Conservation (phyloP, 345 rosid genomes). For the Mercurialis annua region DNA sequence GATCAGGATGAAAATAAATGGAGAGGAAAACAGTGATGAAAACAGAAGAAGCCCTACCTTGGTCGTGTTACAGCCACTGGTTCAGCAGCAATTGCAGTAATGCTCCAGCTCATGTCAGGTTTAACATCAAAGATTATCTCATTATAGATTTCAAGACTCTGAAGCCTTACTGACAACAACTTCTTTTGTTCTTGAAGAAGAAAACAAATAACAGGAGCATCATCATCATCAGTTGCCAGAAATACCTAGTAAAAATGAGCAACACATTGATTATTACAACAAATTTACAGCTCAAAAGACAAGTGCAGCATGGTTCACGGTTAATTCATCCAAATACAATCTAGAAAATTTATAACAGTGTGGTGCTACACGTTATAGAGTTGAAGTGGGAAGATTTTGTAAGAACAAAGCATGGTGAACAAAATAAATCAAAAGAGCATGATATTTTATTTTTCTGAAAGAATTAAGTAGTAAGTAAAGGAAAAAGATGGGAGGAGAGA, state of each 20-base stretch:
- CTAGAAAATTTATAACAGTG: background rate
- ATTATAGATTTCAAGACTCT: conserved; percentile 65
- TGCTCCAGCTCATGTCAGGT: conserved; percentile 90
- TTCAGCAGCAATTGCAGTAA: conserved; percentile 82
- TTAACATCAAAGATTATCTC: conserved; percentile 70
- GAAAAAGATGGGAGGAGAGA: background rate
- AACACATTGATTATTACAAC: conserved; percentile 7
- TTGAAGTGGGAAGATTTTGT: background rate
- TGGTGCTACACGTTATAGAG: background rate
- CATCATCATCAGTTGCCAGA: conserved; percentile 78
- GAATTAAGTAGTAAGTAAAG: background rate
- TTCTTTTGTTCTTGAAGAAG: conserved; percentile 85
- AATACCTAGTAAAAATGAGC: conserved; percentile 57
- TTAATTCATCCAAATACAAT: conserved; percentile 4
- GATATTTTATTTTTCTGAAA: background rate
- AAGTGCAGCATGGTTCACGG: conserved; percentile 8
- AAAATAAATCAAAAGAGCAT: background rate
- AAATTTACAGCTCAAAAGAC: conserved; percentile 14
- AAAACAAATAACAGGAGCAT: conserved; percentile 74
- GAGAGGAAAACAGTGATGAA: conserved; percentile 7
- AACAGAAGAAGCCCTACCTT: conserved; percentile 41
- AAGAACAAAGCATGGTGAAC: background rate
- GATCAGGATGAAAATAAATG: conserved; percentile 5
- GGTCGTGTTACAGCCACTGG: conserved; percentile 81
- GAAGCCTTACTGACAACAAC: conserved; percentile 80